Evolutionary conservation across 208 protist species (phyloP).

Genomic region (Strigomonas culicis): DNA sequence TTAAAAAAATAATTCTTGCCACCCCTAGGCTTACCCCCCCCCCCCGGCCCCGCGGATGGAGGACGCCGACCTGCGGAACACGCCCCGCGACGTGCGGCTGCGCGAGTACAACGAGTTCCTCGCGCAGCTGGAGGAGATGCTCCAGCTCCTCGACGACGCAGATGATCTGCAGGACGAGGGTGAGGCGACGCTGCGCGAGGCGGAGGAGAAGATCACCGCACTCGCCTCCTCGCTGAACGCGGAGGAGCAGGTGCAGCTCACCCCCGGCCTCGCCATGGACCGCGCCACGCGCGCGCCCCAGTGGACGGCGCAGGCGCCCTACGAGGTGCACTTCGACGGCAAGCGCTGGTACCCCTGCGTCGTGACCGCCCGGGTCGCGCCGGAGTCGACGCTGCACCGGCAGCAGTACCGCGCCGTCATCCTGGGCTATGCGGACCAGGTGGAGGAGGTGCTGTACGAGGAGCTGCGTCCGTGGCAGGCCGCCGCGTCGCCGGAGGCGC

Average conservation of each 20-base stretch:
- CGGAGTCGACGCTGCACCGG: slow-evolving; percentile 40
- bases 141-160: slow-evolving; percentile 19
- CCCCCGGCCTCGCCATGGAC: slow-evolving; percentile 18
- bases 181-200: slow-evolving; percentile 42
- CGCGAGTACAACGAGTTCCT: slow-evolving; percentile 33
- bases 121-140: slow-evolving; percentile 25
- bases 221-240: slow-evolving; percentile 53
- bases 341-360: slow-evolving; percentile 70
- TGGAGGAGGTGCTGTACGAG: slow-evolving; percentile 57
- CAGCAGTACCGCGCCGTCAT: slow-evolving; percentile 59
- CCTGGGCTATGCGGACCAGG: slow-evolving; percentile 60
- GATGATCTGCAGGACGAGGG: slow-evolving; percentile 27
- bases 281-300: not conserved
- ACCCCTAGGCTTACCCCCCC: too few relatives aligned
- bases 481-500: slow-evolving; percentile 15
- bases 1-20: too few relatives aligned
- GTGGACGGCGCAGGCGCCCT: slow-evolving; percentile 26
- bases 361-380: slow-evolving; percentile 42
- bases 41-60: too few relatives aligned
- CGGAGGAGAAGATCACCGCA: slow-evolving; percentile 32
- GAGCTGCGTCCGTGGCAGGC: slow-evolving; percentile 50
- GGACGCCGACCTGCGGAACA: too few relatives aligned
- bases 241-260: slow-evolving; percentile 36
- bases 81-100: slow-evolving; percentile 19
- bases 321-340: slow-evolving; percentile 70